phyloP scores from a whole-genome alignment of 2,329 filamentous ascomycete species.

The Tolypocladium amazonense region DNA sequence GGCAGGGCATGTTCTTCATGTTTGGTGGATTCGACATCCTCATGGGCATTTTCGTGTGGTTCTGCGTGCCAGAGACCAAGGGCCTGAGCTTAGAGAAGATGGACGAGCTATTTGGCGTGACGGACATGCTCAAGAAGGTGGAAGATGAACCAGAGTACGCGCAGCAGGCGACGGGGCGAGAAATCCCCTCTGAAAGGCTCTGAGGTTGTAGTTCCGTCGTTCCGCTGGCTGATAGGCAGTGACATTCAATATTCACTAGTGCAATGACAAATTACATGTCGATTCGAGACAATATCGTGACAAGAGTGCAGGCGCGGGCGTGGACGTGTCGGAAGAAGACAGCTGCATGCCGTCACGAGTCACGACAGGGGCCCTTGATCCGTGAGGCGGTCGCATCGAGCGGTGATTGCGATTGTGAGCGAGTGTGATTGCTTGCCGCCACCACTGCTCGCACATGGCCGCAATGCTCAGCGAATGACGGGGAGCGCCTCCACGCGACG shows the following conservation, averaged over 20 bases:
- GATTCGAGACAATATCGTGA: neutral
- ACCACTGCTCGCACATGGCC: neutral
- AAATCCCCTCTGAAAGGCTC: conserved; percentile 10
- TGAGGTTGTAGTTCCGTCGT: neutral
- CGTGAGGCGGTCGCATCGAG: neutral
- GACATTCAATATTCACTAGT: neutral
- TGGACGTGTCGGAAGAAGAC: neutral
- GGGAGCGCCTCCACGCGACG: neutral
- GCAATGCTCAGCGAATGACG: neutral
- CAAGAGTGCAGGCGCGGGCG: neutral
- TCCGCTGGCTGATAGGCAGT: neutral
- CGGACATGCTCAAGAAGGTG: conserved; percentile 25
- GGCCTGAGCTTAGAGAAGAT: conserved; percentile 52
- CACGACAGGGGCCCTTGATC: neutral
- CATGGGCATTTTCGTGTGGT: conserved; percentile 57
- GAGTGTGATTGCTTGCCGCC: neutral
- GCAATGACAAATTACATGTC: neutral
- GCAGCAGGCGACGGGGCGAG: conserved; percentile 14
- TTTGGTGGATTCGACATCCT: conserved; percentile 55
- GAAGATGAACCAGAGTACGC: conserved; percentile 19
- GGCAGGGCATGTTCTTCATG: conserved; percentile 54
- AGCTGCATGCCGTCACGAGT: neutral
- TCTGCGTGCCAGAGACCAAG: conserved; percentile 63
- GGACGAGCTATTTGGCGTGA: conserved; percentile 55
- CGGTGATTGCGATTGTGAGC: neutral